A percentile compares a stretch with the other conserved stretches of the same genome.
These are phyloP conservation scores for Cystofilobasidium bisporidii DNA, from an alignment of 768 basidiomycete genomes.

Conservation along the genomic window DNA sequence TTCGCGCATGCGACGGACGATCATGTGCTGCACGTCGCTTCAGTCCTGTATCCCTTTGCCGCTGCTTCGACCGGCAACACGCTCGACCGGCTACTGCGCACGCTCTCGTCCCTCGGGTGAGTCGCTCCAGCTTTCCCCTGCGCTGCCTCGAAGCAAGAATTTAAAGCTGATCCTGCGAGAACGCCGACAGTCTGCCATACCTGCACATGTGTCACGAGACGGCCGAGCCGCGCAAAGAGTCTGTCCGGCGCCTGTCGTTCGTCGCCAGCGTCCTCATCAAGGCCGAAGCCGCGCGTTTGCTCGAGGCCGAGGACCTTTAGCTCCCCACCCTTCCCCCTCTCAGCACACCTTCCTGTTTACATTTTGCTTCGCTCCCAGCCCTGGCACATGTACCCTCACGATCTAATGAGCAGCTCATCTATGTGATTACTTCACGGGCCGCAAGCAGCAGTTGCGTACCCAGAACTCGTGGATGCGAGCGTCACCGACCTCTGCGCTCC, in stretches of 20 bases:
- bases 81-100: neutral
- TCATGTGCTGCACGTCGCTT: neutral
- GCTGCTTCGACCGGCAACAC: neutral
- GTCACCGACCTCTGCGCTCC: neutral
- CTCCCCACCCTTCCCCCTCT: neutral
- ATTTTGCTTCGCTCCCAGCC: neutral
- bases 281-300: neutral
- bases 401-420: neutral
- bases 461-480: slow-evolving; percentile 5
- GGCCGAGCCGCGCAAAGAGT: neutral
- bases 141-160: neutral
- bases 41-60: neutral
- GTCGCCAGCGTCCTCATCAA: slow-evolving; percentile 4
- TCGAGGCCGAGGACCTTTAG: neutral
- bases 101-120: neutral
- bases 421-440: neutral
- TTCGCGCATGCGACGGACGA: neutral
- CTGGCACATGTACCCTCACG: neutral
- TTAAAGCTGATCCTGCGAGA: neutral
- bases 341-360: neutral
- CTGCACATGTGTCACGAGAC: slow-evolving; percentile 6
- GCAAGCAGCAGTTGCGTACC: neutral
- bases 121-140: neutral
- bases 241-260: neutral
- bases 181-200: neutral